Base-by-base conservation (phyloP, 2,329 filamentous ascomycete species). In the Colletotrichum filicis region DNA sequence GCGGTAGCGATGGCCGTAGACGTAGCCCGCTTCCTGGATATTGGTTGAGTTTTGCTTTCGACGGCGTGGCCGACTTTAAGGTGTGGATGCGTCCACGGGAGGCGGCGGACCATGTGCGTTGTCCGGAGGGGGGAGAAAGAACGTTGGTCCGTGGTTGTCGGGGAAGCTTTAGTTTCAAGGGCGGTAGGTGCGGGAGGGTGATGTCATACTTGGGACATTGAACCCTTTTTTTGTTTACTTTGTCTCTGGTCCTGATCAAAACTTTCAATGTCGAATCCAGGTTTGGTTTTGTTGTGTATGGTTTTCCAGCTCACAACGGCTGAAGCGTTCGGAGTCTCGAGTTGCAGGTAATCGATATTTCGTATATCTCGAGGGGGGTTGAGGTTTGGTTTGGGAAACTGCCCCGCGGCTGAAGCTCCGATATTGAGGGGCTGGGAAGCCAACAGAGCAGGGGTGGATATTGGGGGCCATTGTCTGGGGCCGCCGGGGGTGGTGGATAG, bases 71-170 rank as follows among this genome's bases (percentile, higher is more conserved):
- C 52, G 52, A 68, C 62, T 74, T 67, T 67, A 5, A 74, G 63
- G 24, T 75, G 55, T 12, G 71, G 64, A 71, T 71, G 71, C 24
- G 65, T 67, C 66, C 64, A 74, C 63, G 74, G 67, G 14, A 75
- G 67, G 19, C 59, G 73, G 55, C 74, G 74, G 57, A 66, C 74
- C 64, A 75, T 68, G 63, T 26, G 63, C 19, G 26, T 26, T 28
- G 22, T 52, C 32, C 42, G 28, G 19, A 26, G 32, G 32, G 9
- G 37, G 24, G 2, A 11, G 19, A 35, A 9, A 2, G 9, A n/a
- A 70, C n/a, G 60, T 56, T 61, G 52, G 24, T 46, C 11, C 6
- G 26, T 9, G 32, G 64, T 24, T 2, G 49, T 35, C 16, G 26
- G 16, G 52, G 53, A 59, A 14, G 60, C 42, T n/a, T 9, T n/a